These are phyloP conservation scores for Trametes elegans DNA, from an alignment of 768 basidiomycete genomes.

Conservation along the genomic window DNA sequence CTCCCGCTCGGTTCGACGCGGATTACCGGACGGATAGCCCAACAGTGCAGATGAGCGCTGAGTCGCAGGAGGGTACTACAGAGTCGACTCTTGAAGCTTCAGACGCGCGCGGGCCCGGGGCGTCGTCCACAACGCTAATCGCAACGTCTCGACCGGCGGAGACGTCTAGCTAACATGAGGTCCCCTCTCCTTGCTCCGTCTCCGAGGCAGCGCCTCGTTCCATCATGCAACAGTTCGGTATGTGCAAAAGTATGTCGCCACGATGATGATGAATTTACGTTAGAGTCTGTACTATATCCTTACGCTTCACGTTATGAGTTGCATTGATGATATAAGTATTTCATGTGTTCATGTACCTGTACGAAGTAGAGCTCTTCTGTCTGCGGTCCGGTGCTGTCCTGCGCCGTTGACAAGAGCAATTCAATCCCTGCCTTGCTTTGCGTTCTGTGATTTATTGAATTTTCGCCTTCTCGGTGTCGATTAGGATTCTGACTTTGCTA, in stretches of 20 bases:
- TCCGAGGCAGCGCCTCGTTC: not conserved
- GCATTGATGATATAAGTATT: slow-evolving; percentile 1
- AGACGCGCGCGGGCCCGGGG: not conserved
- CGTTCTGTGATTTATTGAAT: too few relatives aligned
- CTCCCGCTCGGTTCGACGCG: slow-evolving; percentile 18
- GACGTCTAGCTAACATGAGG: not conserved
- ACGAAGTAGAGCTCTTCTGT: not conserved
- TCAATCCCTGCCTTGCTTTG: too few relatives aligned
- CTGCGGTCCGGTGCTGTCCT: too few relatives aligned
- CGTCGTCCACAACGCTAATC: not conserved
- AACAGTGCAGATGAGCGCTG: not conserved
- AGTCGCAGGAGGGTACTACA: not conserved
- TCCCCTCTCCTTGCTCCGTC: not conserved
- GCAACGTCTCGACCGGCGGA: not conserved
- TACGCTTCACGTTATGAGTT: not conserved
- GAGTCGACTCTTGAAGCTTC: not conserved
- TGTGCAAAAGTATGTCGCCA: slow-evolving; percentile 4
- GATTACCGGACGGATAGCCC: slow-evolving; percentile 20
- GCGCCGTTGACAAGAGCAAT: too few relatives aligned
- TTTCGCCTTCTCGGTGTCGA: too few relatives aligned
- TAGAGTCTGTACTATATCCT: slow-evolving; percentile 2
- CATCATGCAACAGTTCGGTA: slow-evolving; percentile 1
- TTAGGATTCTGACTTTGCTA: too few relatives aligned
- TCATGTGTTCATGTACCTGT: slow-evolving; percentile 13
- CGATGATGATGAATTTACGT: not conserved